Conservation (phyloP, 1,284 basidiomycete species). For the Golubevia sp. region DNA sequence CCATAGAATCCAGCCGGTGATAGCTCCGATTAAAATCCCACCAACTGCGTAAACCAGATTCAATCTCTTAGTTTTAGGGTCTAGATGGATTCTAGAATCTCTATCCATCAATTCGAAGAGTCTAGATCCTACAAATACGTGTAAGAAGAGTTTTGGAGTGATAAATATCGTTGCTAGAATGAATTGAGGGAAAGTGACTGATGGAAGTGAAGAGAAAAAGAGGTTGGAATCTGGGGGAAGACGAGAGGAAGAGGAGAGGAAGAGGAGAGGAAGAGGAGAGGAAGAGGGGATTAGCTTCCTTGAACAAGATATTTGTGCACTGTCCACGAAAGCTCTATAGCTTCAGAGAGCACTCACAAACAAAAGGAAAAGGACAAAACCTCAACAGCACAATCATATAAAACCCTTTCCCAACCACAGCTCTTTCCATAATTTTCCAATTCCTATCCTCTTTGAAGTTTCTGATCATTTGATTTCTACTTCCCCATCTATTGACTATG, state of each 20-base stretch:
- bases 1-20: not conserved
- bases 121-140: constrained; percentile 49
- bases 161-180: constrained; percentile 38
- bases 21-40: not conserved
- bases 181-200: constrained; percentile 29
- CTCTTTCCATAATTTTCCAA: constrained; percentile 32
- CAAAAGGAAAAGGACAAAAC: constrained; percentile 50
- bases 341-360: not conserved
- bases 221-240: not conserved
- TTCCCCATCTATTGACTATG: not conserved
- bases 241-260: not conserved
- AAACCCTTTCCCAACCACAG: constrained; percentile 30
- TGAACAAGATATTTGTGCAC: constrained; percentile 32
- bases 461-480: not conserved
- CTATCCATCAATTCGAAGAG: constrained; percentile 44
- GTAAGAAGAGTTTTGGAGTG: constrained; percentile 51
- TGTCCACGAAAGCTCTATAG: no score
- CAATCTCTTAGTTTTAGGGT: not conserved
- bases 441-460: constrained; percentile 1
- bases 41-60: not conserved
- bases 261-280: not conserved
- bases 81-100: constrained; percentile 1
- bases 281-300: no score
- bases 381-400: constrained; percentile 24
- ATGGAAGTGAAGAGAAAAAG: constrained; percentile 19